phyloP scores from a whole-genome alignment of 2,329 filamentous ascomycete species.

The Paradendryphiella salina region DNA sequence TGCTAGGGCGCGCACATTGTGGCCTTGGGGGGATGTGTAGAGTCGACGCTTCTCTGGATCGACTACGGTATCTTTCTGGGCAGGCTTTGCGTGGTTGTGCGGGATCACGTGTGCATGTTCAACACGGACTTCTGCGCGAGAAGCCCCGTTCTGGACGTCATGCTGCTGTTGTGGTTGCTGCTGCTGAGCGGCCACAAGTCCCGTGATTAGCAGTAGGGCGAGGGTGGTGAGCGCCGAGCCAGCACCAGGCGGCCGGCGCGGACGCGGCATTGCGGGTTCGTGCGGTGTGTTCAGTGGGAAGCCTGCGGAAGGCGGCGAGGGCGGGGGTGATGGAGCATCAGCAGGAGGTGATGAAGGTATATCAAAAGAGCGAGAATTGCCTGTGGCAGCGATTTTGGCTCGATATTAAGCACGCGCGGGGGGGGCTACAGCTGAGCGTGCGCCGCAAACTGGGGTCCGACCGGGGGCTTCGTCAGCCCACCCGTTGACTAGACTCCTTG shows the following conservation, averaged over 20 bases:
- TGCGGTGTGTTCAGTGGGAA: conserved; percentile 29
- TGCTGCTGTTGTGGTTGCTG: conserved; percentile 40
- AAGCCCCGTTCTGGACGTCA: conserved; percentile 29
- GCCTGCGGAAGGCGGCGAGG: conserved; percentile 38
- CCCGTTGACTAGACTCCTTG: conserved; percentile 14
- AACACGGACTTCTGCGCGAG: conserved; percentile 33
- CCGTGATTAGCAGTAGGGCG: conserved; percentile 44
- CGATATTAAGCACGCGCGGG: conserved; percentile 29
- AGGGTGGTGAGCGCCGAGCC: conserved; percentile 44
- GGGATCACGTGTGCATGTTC: conserved; percentile 24
- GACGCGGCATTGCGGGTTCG: conserved; percentile 42
- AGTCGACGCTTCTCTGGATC: conserved; percentile 29
- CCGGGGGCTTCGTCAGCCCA: conserved; percentile 16
- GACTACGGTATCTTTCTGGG: conserved; percentile 18
- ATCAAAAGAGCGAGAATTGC: conserved; percentile 14
- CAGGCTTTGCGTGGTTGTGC: conserved; percentile 8
- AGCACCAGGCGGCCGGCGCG: conserved; percentile 47
- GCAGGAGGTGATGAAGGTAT: conserved; percentile 21
- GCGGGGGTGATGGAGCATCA: conserved; percentile 41
- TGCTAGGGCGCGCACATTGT: conserved; percentile 91
- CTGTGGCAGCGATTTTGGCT: conserved; percentile 20
- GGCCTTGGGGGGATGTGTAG: conserved; percentile 38
- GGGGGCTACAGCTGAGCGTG: conserved; percentile 30
- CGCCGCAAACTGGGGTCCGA: conserved; percentile 20
- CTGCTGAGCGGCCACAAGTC: conserved; percentile 48